Percentiles rank a stretch among this genome's conserved stretches.
phyloP scores from a whole-genome alignment of 179 eudicot species.

The Beta lomatogona region DNA sequence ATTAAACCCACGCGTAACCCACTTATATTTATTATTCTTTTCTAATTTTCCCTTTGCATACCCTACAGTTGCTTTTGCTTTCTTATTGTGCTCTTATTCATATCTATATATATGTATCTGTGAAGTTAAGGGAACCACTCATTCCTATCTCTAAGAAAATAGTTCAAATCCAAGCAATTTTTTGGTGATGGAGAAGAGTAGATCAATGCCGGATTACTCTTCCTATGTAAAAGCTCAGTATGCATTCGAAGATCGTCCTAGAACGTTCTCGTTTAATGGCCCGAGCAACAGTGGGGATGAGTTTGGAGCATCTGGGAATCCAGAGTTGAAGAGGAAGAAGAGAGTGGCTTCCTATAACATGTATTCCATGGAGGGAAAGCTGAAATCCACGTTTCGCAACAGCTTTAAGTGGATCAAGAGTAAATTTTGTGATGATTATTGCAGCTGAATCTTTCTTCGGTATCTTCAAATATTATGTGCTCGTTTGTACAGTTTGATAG shows the following conservation, averaged over 20 bases:
- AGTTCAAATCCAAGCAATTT: too few species aligned
- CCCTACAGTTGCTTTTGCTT: constrained; percentile 16
- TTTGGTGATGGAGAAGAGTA: constrained; percentile 47
- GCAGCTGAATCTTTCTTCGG: not conserved
- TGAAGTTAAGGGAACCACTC: constrained; percentile 9
- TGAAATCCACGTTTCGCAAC: constrained; percentile 42
- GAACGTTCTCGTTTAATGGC: constrained; percentile 44
- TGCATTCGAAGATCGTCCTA: constrained; percentile 37
- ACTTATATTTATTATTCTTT: not conserved
- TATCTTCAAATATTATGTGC: constrained; percentile 14
- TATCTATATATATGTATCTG: not conserved
- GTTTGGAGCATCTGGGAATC: constrained; percentile 33
- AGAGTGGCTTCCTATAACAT: constrained; percentile 48
- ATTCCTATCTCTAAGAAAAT: not conserved
- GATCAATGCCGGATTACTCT: constrained; percentile 39
- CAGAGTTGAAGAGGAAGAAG: constrained; percentile 49
- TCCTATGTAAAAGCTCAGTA: constrained; percentile 36
- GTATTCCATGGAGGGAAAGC: constrained; percentile 46
- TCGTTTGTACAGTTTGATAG: constrained; percentile 28
- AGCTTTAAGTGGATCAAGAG: constrained; percentile 54
- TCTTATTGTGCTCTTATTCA: not conserved
- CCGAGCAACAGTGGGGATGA: constrained; percentile 42
- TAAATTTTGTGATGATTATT: constrained; percentile 35
- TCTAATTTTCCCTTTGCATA: constrained; percentile 1
- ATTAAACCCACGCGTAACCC: constrained; percentile 28